These are phyloP conservation scores for Hymenoscyphus repandus DNA, from an alignment of 2,329 filamentous ascomycete species.

Conservation along the genomic window DNA sequence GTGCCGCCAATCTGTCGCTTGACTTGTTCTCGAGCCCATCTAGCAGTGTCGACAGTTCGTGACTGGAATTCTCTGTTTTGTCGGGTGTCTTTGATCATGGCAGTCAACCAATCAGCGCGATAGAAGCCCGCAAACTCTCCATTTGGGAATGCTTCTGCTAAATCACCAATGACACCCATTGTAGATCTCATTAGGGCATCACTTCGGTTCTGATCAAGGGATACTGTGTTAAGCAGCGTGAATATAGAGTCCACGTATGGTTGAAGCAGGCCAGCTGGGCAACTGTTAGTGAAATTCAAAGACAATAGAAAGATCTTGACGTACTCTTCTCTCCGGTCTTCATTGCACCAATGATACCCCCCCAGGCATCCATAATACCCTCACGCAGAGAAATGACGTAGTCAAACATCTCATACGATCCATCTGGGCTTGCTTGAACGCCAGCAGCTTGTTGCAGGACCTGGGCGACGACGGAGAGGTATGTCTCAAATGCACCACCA, in stretches of 20 bases:
- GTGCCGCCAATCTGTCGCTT: constrained; percentile 73
- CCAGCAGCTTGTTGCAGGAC: constrained; percentile 89
- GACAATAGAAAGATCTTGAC: constrained; percentile 27
- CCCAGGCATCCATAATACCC: constrained; percentile 99
- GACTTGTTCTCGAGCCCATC: constrained; percentile 96
- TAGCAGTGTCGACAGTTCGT: constrained; percentile 88
- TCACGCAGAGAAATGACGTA: constrained; percentile 93
- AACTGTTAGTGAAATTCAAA: constrained; percentile 25
- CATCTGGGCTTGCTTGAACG: constrained; percentile 73
- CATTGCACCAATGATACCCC: constrained; percentile 92
- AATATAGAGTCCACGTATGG: constrained; percentile 84
- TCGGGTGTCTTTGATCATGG: constrained; percentile 87
- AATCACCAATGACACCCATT: constrained; percentile 96
- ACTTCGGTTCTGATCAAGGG: constrained; percentile 78
- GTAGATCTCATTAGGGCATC: constrained; percentile 88
- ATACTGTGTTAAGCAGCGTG: constrained; percentile 74
- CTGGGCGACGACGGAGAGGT: constrained; percentile 85
- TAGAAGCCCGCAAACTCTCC: constrained; percentile 81
- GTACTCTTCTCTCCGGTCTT: constrained; percentile 73
- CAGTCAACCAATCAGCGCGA: constrained; percentile 84
- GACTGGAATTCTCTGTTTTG: constrained; percentile 79
- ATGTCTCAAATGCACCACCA: constrained; percentile 84
- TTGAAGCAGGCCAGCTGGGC: constrained; percentile 61
- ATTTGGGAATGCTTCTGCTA: constrained; percentile 88
- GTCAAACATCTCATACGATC: constrained; percentile 91